Conservation (phyloP, 345 rosid genomes). For the Ricinus communis region DNA sequence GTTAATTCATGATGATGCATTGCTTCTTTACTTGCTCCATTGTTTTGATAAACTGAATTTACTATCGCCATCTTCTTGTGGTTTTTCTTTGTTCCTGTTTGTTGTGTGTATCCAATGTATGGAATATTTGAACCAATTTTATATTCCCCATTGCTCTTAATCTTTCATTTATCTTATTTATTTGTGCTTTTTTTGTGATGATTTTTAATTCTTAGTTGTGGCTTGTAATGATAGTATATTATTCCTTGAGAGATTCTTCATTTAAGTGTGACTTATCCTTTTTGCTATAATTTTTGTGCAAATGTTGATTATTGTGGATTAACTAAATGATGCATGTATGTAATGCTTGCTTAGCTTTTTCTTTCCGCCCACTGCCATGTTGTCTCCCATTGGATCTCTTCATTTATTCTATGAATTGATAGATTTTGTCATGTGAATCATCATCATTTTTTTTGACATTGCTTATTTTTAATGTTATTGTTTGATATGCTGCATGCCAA, state of each 20-base stretch:
- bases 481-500: slow-evolving; percentile 13
- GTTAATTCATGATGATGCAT: slow-evolving; percentile 3
- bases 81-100: slow-evolving; percentile 1
- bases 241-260: slow-evolving; percentile 18
- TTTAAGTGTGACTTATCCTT: slow-evolving; percentile 19
- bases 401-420: background rate
- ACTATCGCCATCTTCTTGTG: background rate
- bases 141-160: slow-evolving; percentile 9
- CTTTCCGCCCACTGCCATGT: slow-evolving; percentile 28
- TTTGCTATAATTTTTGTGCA: slow-evolving; percentile 18
- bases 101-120: too few relatives aligned
- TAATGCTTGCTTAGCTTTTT: slow-evolving; percentile 17
- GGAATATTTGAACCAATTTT: slow-evolving; percentile 13
- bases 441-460: slow-evolving; percentile 4
- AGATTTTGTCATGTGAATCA: slow-evolving; percentile 27
- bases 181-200: slow-evolving; percentile 5
- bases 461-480: slow-evolving; percentile 1
- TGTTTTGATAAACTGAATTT: background rate
- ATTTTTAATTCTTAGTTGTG: slow-evolving; percentile 23
- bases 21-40: background rate
- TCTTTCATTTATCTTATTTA: background rate
- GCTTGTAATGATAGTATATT: slow-evolving; percentile 23
- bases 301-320: slow-evolving; percentile 27
- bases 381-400: slow-evolving; percentile 22
- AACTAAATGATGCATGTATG: slow-evolving; percentile 19